Conservation (phyloP, 2,329 filamentous ascomycete species). For the Ustulina deusta region DNA sequence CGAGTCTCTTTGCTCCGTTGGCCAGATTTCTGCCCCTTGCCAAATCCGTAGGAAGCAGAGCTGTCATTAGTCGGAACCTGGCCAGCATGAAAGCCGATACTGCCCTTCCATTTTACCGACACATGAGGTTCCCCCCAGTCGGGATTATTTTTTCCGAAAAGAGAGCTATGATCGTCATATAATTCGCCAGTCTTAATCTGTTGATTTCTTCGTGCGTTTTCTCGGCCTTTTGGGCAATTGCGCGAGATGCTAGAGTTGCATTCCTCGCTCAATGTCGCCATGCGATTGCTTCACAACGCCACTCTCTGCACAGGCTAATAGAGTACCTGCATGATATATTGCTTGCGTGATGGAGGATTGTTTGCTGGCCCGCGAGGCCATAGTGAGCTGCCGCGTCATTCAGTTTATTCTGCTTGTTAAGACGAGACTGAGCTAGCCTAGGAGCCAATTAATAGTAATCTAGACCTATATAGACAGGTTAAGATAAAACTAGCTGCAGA, state of each 20-base stretch:
- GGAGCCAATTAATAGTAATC: constrained; percentile 13
- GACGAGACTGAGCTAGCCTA: constrained; percentile 26
- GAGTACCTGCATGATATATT: constrained; percentile 37
- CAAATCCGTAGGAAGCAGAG: constrained; percentile 38
- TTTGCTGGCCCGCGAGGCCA: constrained; percentile 8
- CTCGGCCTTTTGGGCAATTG: constrained; percentile 23
- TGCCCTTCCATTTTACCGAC: constrained; percentile 46
- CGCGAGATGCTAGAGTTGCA: constrained; percentile 30
- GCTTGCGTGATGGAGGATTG: constrained; percentile 24
- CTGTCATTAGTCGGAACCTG: constrained; percentile 39
- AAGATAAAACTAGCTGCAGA: neutral
- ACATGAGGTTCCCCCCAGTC: constrained; percentile 27
- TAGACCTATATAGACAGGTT: constrained; percentile 20
- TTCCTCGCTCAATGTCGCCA: constrained; percentile 23
- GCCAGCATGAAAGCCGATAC: constrained; percentile 41
- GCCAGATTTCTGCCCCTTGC: constrained; percentile 29
- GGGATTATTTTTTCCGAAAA: constrained; percentile 38
- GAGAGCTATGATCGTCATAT: constrained; percentile 36
- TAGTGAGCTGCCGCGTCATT: constrained; percentile 20
- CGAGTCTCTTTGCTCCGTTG: constrained; percentile 6
- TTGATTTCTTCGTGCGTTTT: constrained; percentile 28
- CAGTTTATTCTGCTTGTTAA: constrained; percentile 18
- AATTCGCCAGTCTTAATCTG: constrained; percentile 24
- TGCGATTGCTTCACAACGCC: constrained; percentile 18
- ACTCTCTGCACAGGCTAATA: constrained; percentile 38